Conservation (phyloP, 1,139 yeast species). For the Lodderomyces orthopsilosis region DNA sequence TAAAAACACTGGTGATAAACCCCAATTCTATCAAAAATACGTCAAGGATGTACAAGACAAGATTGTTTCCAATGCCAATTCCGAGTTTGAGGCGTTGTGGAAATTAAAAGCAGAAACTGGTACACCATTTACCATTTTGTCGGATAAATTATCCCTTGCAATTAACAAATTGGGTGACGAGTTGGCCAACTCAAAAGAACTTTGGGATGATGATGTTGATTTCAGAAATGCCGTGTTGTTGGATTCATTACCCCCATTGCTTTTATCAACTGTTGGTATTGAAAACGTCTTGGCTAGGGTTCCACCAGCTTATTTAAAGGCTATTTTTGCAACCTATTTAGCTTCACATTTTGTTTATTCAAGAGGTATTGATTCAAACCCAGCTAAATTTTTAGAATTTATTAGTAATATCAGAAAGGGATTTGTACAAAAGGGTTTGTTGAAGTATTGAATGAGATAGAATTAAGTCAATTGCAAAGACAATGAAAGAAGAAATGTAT, state of each 20-base stretch:
- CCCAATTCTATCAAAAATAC: constrained; percentile 75
- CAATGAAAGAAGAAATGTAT: background rate
- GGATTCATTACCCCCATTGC: constrained; percentile 75
- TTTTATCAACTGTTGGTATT: constrained; percentile 73
- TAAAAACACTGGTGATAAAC: constrained; percentile 48
- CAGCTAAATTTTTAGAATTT: constrained; percentile 79
- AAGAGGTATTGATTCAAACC: constrained; percentile 78
- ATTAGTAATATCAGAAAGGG: constrained; percentile 48
- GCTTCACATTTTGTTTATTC: constrained; percentile 89
- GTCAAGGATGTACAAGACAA: constrained; percentile 80
- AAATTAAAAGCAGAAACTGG: constrained; percentile 66
- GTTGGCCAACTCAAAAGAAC: constrained; percentile 72
- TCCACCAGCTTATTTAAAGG: constrained; percentile 84
- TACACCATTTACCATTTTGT: constrained; percentile 69
- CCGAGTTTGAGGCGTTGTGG: constrained; percentile 90
- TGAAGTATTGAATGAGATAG: constrained; percentile 16
- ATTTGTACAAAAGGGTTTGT: constrained; percentile 30
- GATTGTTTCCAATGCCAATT: constrained; percentile 72
- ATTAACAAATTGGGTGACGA: constrained; percentile 90
- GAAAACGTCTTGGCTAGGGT: constrained; percentile 70
- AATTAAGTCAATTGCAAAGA: background rate
- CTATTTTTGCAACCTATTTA: constrained; percentile 85
- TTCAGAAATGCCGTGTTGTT: constrained; percentile 76
- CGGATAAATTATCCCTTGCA: constrained; percentile 81
- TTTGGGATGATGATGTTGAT: constrained; percentile 78